Evolutionary conservation across 1,284 basidiomycete species (phyloP).

Genomic region (Ustilago loliicola): DNA sequence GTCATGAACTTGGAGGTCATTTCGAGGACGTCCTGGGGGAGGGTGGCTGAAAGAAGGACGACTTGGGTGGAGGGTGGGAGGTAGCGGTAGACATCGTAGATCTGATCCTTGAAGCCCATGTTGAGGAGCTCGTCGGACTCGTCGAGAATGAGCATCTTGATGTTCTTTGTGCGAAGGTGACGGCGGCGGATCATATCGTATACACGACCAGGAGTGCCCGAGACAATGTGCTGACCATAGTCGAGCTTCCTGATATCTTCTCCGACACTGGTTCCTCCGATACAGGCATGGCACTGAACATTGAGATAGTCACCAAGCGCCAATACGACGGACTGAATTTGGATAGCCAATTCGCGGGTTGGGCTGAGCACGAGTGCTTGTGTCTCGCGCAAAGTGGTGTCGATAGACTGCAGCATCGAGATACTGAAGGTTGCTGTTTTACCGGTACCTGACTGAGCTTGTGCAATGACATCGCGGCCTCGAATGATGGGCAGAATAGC

Average conservation of each 20-base stretch:
- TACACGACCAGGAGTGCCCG: constrained; percentile 96
- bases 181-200: constrained; percentile 99
- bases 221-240: constrained; percentile 97
- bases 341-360: constrained; percentile 77
- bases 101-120: constrained; percentile 99
- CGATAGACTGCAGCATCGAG: constrained; percentile 82
- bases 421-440: constrained; percentile 92
- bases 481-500: constrained; percentile 73
- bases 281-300: constrained; percentile 98
- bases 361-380: constrained; percentile 92
- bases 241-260: constrained; percentile 99
- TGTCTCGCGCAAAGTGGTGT: constrained; percentile 92
- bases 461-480: constrained; percentile 91
- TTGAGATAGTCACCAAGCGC: constrained; percentile 99
- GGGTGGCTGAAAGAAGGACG: constrained; percentile 92
- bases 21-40: constrained; percentile 97
- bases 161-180: constrained; percentile 92
- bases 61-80: constrained; percentile 98
- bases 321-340: constrained; percentile 98
- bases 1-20: constrained; percentile 99
- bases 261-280: constrained; percentile 95
- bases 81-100: constrained; percentile 99
- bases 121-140: constrained; percentile 97
- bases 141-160: constrained; percentile 99
- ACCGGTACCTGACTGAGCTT: constrained; percentile 99